These are phyloP conservation scores for Diphasiastrum complanatum DNA, from an alignment of 83 land plant species.

Conservation along the genomic window DNA sequence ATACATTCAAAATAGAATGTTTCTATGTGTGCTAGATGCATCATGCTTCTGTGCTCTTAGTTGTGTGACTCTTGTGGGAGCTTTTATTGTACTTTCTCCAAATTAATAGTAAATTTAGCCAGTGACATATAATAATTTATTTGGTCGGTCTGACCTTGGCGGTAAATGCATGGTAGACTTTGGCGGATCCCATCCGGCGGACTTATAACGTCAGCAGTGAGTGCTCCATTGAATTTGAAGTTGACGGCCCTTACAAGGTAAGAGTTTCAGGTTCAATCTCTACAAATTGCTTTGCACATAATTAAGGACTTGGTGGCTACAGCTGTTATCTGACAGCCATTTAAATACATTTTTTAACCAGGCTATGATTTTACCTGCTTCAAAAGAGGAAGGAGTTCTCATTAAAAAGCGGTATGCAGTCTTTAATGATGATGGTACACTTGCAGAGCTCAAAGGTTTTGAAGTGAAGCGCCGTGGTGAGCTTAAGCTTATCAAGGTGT, in stretches of 20 bases:
- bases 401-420: constrained; percentile 99
- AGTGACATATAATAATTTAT: too few relatives aligned
- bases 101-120: too few relatives aligned
- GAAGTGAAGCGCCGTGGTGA: constrained; percentile 99
- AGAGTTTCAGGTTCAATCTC: background rate
- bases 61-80: background rate
- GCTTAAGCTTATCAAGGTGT: constrained; percentile 98
- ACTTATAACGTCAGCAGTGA: constrained; percentile 83
- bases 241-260: constrained; percentile 99
- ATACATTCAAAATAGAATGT: too few relatives aligned
- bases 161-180: constrained; percentile 43
- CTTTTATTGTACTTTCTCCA: background rate
- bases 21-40: background rate
- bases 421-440: constrained; percentile 93
- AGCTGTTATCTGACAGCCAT: background rate
- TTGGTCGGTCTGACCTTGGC: too few relatives aligned
- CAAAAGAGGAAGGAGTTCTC: constrained; percentile 93
- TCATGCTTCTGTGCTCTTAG: background rate
- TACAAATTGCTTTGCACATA: background rate
- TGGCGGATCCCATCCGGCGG: constrained; percentile 59
- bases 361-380: constrained; percentile 99
- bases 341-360: constrained; percentile 14
- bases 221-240: constrained; percentile 99
- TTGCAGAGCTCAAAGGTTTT: constrained; percentile 99
- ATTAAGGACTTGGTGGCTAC: too few relatives aligned